Base-by-base conservation (phyloP, 306 rosid genomes). In the Cicer bijugum region DNA sequence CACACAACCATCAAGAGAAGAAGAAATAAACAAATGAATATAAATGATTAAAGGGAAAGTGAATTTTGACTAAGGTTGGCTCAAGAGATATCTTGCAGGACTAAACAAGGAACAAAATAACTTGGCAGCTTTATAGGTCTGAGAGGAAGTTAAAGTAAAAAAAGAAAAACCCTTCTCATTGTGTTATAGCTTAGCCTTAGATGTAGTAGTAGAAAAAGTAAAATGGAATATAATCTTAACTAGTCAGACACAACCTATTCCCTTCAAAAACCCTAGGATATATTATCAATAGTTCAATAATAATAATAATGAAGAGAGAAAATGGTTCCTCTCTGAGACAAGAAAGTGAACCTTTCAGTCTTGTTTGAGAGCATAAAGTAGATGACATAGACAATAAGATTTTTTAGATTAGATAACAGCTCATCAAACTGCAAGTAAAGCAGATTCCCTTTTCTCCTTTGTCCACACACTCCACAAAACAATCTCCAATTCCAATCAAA, bases 271-370 rank as follows among this genome's bases (percentile, higher is more conserved):
- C 97, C 88, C 82, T 80, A 85, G 83, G 84, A 81, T 28, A 28
- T 28, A 28, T 28, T 28, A 28, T 28, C 35, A 28, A 28, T 28
- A 28, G 35, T 28, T 4, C 5, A 28, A 28, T 28, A 28, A 28
- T 28, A 28, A 28, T 28, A 28, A 28, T 28, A 74, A 63, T 77
- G 82, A 89, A 78, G 63, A 58, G 84, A 37, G 76, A 82, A 83
- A 77, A 77, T 81, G 75, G 69, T 82, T 71, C 77, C 81, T 77
- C 65, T 65, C 60, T 80, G 89, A 87, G 87, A 87, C 89, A 92
- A 82, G 91, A 95, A 91, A 90, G 97, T 77, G 88, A 86, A 86
- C 87, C 97, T 95, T 95, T 95, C 92, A 90, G 97, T 90, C 87
- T 90, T 95, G 55, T 87, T 87, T 56, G 86, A 66, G 97, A 95